Conservation (phyloP, 2,329 filamentous ascomycete species). For the Pleomassaria siparia region DNA sequence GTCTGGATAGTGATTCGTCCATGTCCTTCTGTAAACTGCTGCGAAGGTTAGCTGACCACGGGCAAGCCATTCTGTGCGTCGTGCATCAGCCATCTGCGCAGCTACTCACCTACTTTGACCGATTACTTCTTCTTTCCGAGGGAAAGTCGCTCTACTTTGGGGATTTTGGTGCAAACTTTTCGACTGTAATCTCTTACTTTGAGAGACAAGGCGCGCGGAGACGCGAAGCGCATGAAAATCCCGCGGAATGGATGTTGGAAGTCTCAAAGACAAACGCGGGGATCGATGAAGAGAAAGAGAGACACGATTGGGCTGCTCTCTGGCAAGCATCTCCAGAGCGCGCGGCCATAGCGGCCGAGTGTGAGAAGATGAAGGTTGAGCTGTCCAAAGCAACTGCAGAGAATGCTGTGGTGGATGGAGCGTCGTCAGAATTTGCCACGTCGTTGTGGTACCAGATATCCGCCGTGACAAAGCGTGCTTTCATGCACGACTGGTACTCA, state of each 20-base stretch:
- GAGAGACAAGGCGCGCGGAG: constrained; percentile 64
- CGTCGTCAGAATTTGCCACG: constrained; percentile 14
- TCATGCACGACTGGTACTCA: constrained; percentile 20
- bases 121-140: constrained; percentile 71
- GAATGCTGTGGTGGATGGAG: not conserved
- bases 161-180: constrained; percentile 68
- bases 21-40: constrained; percentile 84
- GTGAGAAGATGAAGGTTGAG: too few species aligned
- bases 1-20: constrained; percentile 82
- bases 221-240: constrained; percentile 68
- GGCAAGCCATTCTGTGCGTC: constrained; percentile 81
- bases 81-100: constrained; percentile 91
- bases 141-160: constrained; percentile 77
- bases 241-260: constrained; percentile 57
- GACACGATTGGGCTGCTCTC: not conserved
- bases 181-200: constrained; percentile 68
- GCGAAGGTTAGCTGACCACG: constrained; percentile 80
- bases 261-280: not conserved
- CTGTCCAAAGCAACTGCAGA: not conserved
- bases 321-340: not conserved
- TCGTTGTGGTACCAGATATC: constrained; percentile 14
- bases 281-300: too few species aligned
- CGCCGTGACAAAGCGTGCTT: constrained; percentile 13
- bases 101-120: constrained; percentile 84
- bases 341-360: too few species aligned